A percentile compares a stretch with the other conserved stretches of the same genome.
These are phyloP conservation scores for Microbotryum saponariae DNA, from an alignment of 1,284 basidiomycete species.

Conservation along the genomic window DNA sequence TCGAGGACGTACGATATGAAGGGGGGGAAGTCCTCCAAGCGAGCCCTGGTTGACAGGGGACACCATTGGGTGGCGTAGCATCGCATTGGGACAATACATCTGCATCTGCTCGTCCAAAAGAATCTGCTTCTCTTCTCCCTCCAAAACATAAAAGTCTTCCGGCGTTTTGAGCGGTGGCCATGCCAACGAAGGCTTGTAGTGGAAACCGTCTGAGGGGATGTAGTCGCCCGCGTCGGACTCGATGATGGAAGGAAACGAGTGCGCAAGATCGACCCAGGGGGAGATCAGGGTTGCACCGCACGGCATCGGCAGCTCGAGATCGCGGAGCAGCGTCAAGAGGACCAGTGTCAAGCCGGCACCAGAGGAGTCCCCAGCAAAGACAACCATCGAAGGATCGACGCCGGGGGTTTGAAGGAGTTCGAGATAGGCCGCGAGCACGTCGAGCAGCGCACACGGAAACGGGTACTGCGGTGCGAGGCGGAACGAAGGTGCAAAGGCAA, in stretches of 20 bases:
- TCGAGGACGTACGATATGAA: conserved; percentile 51
- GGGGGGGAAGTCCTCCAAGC: conserved; percentile 81
- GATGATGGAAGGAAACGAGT: conserved; percentile 87
- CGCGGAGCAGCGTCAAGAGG: conserved; percentile 69
- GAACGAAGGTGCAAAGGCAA: conserved; percentile 39
- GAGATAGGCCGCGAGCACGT: conserved; percentile 48
- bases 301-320: conserved; percentile 69
- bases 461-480: conserved; percentile 73
- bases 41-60: conserved; percentile 65
- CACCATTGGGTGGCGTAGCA: conserved; percentile 64
- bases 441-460: conserved; percentile 87
- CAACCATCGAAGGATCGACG: conserved; percentile 73
- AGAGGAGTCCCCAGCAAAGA: conserved; percentile 81
- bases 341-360: conserved; percentile 82
- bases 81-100: conserved; percentile 75
- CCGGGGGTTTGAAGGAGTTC: conserved; percentile 65
- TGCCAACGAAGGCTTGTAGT: conserved; percentile 22
- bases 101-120: conserved; percentile 46
- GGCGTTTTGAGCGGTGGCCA: conserved; percentile 26
- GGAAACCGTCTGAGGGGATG: conserved; percentile 26
- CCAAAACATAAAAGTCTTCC: conserved; percentile 10
- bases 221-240: conserved; percentile 37
- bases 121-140: conserved; percentile 6
- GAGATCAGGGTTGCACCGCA: conserved; percentile 62
- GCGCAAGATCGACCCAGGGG: conserved; percentile 70